phyloP scores from a whole-genome alignment of 2,329 filamentous ascomycete species.

The Claviceps cyperi region DNA sequence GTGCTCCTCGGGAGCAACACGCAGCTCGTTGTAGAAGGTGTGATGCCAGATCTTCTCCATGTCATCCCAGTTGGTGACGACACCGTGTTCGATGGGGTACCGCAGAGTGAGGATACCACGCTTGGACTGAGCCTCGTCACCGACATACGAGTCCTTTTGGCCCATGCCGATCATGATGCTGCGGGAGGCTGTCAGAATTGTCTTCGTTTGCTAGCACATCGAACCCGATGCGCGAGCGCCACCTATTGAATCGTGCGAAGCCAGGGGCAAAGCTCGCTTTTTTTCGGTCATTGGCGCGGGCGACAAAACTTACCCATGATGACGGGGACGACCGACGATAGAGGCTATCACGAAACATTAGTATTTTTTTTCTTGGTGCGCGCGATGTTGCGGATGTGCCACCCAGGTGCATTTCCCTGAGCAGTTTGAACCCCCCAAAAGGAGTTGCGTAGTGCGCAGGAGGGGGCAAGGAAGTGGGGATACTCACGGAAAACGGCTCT shows the following conservation, averaged over 20 bases:
- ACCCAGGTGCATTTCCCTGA: neutral
- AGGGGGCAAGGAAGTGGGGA: slow-evolving; percentile 19
- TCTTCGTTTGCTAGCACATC: neutral
- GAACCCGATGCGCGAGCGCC: neutral
- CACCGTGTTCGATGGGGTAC: slow-evolving; percentile 99
- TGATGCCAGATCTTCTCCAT: slow-evolving; percentile 99
- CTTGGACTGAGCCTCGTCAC: slow-evolving; percentile 99
- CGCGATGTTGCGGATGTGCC: neutral
- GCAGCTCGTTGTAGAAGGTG: slow-evolving; percentile 99
- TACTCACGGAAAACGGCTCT: slow-evolving; percentile 99
- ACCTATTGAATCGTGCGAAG: neutral
- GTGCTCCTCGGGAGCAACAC: slow-evolving; percentile 99
- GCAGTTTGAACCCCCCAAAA: slow-evolving; percentile 3
- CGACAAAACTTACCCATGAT: slow-evolving; percentile 76
- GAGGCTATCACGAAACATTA: slow-evolving; percentile 52
- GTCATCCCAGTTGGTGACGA: slow-evolving; percentile 99
- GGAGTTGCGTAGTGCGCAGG: slow-evolving; percentile 6
- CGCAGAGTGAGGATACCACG: slow-evolving; percentile 99
- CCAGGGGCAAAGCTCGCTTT: neutral
- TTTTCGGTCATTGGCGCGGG: neutral
- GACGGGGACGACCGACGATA: slow-evolving; percentile 98
- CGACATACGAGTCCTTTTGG: slow-evolving; percentile 99
- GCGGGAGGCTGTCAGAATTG: slow-evolving; percentile 11
- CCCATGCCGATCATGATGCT: slow-evolving; percentile 99
- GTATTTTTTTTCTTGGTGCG: slow-evolving; percentile 11